Evolutionary conservation across 805 yeast genomes (phyloP), one percentile per base, ranked within the genome.

Genomic region (Saturnispora galanensis): DNA sequence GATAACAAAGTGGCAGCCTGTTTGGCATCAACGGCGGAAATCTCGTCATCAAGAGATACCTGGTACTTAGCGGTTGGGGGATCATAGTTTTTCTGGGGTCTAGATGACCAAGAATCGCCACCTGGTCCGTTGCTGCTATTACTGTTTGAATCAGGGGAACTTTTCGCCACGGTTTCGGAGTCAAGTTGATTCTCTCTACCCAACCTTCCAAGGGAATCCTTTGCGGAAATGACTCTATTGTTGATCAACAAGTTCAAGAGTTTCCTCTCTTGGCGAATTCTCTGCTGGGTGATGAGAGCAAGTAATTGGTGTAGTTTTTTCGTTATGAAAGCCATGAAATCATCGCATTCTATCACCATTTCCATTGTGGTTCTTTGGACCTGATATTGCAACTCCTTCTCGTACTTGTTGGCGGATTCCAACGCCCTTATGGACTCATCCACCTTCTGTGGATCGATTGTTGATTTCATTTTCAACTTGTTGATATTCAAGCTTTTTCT

Each of bases 231-330:
- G 46, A 63, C 43, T 44, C 64, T 47, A 90, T 74, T 47, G 77
- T 78, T 52, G 71, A 75, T 56, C 81, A 94, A 70, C 33, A 82
- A 71, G 45, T 78, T 73, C 42, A 93, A 69, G 41, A 84, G 79
- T 54, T 85, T 81, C 37, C 97, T 74, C 65, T 89, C 96, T 52
- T 80, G 84, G 48, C 87, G 95, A 37, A 93, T 88, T 54, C 79
- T 79, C 50, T 79, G 77, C 50, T 84, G 65, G 0, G 87, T 76
- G 50, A 73, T 78, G 38, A 69, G 73, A 47, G 77, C 78, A 39
- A 90, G 66, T 18, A 76, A 64, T 16, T 62, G 61, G 47, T 70
- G 71, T 33, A 87, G 56, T 16, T 56, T 47, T 3, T 56, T 47
- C 45, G 84, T 84, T n/a, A 83, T 67, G 55, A 76, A 74, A 11